These are phyloP conservation scores for Paradendryphiella salina DNA, from an alignment of 2,329 filamentous ascomycete species.

Conservation along the genomic window DNA sequence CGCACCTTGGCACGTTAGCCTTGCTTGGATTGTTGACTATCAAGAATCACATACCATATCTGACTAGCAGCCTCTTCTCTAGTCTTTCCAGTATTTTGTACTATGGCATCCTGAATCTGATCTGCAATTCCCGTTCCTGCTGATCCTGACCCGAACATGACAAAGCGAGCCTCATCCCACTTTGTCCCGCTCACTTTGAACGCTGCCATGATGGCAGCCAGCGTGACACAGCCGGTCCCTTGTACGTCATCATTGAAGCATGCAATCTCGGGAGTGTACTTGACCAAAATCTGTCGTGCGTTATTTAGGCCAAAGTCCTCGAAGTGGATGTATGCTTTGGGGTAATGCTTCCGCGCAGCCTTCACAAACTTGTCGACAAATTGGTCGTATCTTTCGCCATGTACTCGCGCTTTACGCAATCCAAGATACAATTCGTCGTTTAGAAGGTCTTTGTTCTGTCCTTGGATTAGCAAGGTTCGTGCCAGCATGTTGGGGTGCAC, in stretches of 20 bases:
- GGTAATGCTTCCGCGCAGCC: slow-evolving; percentile 69
- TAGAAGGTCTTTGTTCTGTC: slow-evolving; percentile 69
- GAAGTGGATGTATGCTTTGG: slow-evolving; percentile 83
- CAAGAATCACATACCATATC: slow-evolving; percentile 64
- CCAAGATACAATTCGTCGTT: slow-evolving; percentile 81
- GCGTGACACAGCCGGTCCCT: slow-evolving; percentile 83
- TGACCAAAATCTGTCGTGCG: slow-evolving; percentile 74
- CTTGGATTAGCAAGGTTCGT: slow-evolving; percentile 5
- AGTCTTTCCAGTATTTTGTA: slow-evolving; percentile 65
- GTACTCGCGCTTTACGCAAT: slow-evolving; percentile 65
- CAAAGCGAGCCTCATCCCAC: slow-evolving; percentile 68
- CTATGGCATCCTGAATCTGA: slow-evolving; percentile 79
- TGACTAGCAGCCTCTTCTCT: slow-evolving; percentile 76
- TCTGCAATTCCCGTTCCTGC: slow-evolving; percentile 86
- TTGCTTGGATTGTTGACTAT: accelerated
- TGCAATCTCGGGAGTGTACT: slow-evolving; percentile 71
- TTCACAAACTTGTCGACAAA: slow-evolving; percentile 77
- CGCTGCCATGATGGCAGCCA: slow-evolving; percentile 78
- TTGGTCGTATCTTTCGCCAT: slow-evolving; percentile 73
- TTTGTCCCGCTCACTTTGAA: slow-evolving; percentile 69
- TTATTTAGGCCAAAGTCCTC: slow-evolving; percentile 84
- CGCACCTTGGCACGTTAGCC: slow-evolving; percentile 58
- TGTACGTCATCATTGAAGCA: slow-evolving; percentile 94
- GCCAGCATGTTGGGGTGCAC: background rate
- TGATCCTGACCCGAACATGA: slow-evolving; percentile 79